Evolutionary conservation across 768 basidiomycete genomes (phyloP).

Genomic region (Russula dissimulans): DNA sequence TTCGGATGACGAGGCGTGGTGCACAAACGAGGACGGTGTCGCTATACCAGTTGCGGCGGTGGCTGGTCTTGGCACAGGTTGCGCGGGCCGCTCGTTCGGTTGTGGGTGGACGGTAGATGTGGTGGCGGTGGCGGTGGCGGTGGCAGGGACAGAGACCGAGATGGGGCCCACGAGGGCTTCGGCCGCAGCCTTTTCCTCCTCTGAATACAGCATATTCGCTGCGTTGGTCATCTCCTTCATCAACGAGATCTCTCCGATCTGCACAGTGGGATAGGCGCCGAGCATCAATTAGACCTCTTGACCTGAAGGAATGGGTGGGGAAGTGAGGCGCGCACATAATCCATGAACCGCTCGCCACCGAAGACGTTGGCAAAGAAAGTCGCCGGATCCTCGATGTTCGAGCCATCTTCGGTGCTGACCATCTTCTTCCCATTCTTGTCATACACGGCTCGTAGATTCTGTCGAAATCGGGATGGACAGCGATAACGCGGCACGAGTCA

Average conservation of each 20-base stretch:
- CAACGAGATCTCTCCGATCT: conserved; percentile 95
- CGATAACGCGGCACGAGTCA: neutral
- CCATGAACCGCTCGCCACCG: conserved; percentile 84
- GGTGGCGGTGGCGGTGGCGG: neutral
- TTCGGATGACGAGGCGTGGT: neutral
- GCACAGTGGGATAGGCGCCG: conserved; percentile 1
- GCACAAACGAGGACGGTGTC: neutral
- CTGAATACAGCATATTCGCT: conserved; percentile 80
- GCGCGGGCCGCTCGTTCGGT: neutral
- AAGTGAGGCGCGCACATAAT: conserved; percentile 57
- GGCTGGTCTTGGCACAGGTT: neutral
- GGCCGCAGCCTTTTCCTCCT: conserved; percentile 79
- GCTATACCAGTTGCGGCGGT: neutral
- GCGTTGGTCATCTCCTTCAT: conserved; percentile 90
- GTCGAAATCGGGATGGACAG: neutral
- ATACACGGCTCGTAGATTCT: conserved; percentile 83
- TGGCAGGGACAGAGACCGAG: conserved; percentile 19
- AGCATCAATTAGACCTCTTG: neutral
- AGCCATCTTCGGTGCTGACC: conserved; percentile 73
- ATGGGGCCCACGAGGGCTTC: conserved; percentile 22
- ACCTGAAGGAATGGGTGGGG: neutral
- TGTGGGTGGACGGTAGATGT: neutral
- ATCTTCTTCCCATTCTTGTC: conserved; percentile 92
- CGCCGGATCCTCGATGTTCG: conserved; percentile 83
- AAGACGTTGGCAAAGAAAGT: conserved; percentile 95